Base-by-base conservation (phyloP, 176 grass and related monocot species). In the Oryza rufipogon region DNA sequence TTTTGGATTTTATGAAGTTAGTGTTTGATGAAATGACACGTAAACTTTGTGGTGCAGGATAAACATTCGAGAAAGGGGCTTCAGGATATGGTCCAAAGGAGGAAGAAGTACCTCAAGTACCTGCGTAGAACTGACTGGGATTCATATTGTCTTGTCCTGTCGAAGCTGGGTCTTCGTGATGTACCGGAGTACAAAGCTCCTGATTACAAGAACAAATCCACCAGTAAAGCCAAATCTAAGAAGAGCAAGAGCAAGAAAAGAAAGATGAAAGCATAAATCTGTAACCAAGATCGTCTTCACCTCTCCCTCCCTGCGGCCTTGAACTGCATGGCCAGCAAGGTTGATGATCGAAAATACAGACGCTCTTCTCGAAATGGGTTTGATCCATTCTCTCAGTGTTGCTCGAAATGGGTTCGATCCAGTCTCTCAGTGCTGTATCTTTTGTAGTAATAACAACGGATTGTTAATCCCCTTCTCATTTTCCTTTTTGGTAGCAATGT, bases 1-100 rank as follows among this genome's bases (percentile, higher is more conserved):
- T n/a, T 89, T 11, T 68, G 32, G 25, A 32, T 25, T 48, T 34
- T 64, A 39, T 51, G 33, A 22, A n/a, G 7, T 73, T 66, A 34
- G 45, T 79, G 14, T 87, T 65, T 4, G 2, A 0, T 26, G 20
- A 71, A 80, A 38, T 83, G 65, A 68, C 41, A 5, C 48, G 75
- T 49, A 14, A 3, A 17, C 3, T 17, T 32, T 71, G 13, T 25
- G 30, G 41, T 69, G 10, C 80, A 99, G 96, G 96, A 99, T 79
- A 99, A 95, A 77, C 96, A 98, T 84, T 98, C 96, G 1, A 89
- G 77, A 71, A 98, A 95, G 81, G 96, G 96, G 39, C 91, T 98
- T 39, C 87, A 89, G 74, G 89, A 95, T 69, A 98, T 98, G 96
- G 91, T 98, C 82, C 93, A 98, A 54, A 92, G 81, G 61, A 95